Percentiles rank a stretch among this genome's conserved stretches.
These are phyloP conservation scores for Talaromyces liani DNA, from an alignment of 495 filamentous ascomycete species.

Conservation along the genomic window DNA sequence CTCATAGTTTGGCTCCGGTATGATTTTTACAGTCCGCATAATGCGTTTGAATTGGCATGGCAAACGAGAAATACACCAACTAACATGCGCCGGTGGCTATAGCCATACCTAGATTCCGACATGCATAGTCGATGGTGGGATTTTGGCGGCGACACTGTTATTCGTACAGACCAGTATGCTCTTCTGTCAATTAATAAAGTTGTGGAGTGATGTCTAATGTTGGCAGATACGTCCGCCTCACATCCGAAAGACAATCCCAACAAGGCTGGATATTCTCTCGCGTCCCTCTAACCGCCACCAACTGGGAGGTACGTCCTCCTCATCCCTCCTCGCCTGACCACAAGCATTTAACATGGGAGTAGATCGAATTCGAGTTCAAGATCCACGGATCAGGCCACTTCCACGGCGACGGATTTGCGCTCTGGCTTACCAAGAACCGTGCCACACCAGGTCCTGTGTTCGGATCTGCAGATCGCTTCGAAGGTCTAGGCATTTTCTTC, in stretches of 20 bases:
- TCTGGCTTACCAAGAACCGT: conserved; percentile 96
- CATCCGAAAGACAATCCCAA: conserved; percentile 82
- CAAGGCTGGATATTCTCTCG: conserved; percentile 89
- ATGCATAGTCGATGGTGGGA: conserved; percentile 99
- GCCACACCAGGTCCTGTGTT: conserved; percentile 79
- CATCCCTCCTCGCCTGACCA: neutral
- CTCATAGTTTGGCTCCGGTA: conserved; percentile 60
- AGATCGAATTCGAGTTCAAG: conserved; percentile 94
- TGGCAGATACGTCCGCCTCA: conserved; percentile 80
- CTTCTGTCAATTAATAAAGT: neutral
- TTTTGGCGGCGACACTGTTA: conserved; percentile 92
- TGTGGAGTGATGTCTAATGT: neutral
- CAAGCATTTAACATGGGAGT: conserved; percentile 8
- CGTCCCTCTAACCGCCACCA: conserved; percentile 92
- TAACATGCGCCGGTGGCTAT: conserved; percentile 1
- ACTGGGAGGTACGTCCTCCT: conserved; percentile 71
- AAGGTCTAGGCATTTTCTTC: conserved; percentile 93
- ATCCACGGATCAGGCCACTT: conserved; percentile 76
- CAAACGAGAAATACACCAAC: neutral
- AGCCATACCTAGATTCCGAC: conserved; percentile 97
- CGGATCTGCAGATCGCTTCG: conserved; percentile 79
- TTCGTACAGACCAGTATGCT: conserved; percentile 82
- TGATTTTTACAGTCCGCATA: no score
- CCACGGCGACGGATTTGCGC: conserved; percentile 94
- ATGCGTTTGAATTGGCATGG: neutral